Conservation (phyloP, 2,329 filamentous ascomycete genomes). For the Pseudogymnoascus sp. region DNA sequence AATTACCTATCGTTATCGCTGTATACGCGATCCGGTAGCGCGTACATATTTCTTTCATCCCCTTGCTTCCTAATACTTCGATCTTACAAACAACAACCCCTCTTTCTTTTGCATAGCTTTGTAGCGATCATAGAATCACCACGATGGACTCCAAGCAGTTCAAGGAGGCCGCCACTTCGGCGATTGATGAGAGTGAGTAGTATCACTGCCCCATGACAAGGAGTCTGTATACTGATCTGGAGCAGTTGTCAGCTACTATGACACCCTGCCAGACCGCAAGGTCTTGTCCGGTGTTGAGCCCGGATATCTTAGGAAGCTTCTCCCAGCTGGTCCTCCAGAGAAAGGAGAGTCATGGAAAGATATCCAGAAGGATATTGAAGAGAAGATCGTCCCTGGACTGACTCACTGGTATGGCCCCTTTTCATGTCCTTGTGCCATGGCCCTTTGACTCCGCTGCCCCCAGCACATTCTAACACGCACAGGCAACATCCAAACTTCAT, state of each 20-base stretch:
- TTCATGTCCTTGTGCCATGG: not conserved
- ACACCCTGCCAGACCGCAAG: conserved; percentile 59
- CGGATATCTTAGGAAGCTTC: conserved; percentile 74
- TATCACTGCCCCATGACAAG: not conserved
- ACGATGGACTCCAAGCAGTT: conserved; percentile 76
- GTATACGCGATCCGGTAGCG: not conserved
- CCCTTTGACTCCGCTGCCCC: not conserved
- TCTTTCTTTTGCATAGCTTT: not conserved
- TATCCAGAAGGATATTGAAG: conserved; percentile 77
- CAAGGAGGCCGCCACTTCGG: conserved; percentile 64
- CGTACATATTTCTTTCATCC: not conserved
- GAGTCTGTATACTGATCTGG: conserved; percentile 14
- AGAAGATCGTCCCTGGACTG: conserved; percentile 81
- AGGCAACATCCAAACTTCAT: conserved; percentile 88
- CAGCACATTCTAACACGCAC: conserved; percentile 7
- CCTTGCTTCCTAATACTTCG: not conserved
- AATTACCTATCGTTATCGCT: conserved; percentile 1
- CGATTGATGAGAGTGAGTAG: conserved; percentile 74
- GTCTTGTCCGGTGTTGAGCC: conserved; percentile 75
- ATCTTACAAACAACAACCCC: not conserved
- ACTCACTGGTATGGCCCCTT: conserved; percentile 63
- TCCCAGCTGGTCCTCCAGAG: conserved; percentile 60
- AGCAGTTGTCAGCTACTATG: conserved; percentile 75
- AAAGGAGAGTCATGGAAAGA: conserved; percentile 65
- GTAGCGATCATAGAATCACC: not conserved